Evolutionary conservation across 2,329 filamentous ascomycete genomes (phyloP).

Genomic region (Ceratocystiopsis sp.): DNA sequence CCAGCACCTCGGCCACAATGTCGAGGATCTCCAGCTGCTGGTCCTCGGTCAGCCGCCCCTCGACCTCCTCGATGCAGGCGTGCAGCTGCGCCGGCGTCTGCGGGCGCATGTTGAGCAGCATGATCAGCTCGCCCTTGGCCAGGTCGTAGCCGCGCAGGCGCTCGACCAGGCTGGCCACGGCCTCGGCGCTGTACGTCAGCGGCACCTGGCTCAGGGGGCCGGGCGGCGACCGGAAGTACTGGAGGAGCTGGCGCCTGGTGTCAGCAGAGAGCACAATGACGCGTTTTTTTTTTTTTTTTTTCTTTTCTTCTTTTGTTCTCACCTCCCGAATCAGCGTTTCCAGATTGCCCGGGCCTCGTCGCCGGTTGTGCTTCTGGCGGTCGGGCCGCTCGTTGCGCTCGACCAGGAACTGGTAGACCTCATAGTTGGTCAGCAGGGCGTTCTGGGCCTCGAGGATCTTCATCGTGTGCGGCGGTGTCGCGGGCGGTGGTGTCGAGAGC

Average conservation of each 20-base stretch:
- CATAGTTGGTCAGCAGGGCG: constrained; percentile 53
- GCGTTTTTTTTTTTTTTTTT: not conserved
- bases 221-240: constrained; percentile 29
- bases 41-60: constrained; percentile 39
- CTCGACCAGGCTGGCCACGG: constrained; percentile 36
- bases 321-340: constrained; percentile 48
- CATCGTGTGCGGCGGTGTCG: constrained; percentile 22
- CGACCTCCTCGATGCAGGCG: constrained; percentile 48
- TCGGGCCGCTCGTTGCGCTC: constrained; percentile 28
- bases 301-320: constrained; percentile 9
- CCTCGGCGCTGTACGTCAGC: constrained; percentile 32
- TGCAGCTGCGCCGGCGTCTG: constrained; percentile 39
- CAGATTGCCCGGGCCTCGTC: constrained; percentile 37
- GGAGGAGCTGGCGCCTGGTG: constrained; percentile 4
- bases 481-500: not conserved
- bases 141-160: constrained; percentile 39
- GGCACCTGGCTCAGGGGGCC: constrained; percentile 39
- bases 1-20: constrained; percentile 40
- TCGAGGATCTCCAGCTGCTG: constrained; percentile 41
- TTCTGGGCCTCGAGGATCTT: constrained; percentile 58
- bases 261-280: no score
- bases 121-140: constrained; percentile 50
- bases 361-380: constrained; percentile 32
- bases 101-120: constrained; percentile 51
- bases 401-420: constrained; percentile 50